Evolutionary conservation across 208 protist species (phyloP).

Genomic region (Wallacemonas sp.): DNA sequence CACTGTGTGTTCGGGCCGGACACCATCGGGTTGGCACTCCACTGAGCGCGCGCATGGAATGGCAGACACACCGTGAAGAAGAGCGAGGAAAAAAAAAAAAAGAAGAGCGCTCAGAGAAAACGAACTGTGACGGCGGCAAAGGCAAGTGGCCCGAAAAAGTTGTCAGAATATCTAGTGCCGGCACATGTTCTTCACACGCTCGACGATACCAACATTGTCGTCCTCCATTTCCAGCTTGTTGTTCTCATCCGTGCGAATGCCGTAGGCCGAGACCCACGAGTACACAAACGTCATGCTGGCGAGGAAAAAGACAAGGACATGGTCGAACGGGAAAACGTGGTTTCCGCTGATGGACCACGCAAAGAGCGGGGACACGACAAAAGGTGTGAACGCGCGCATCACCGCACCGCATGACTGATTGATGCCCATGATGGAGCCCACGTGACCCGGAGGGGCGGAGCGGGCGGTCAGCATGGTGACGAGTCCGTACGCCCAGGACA

Average conservation of each 20-base stretch:
- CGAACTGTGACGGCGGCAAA: too few species aligned
- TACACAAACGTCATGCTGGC: constrained; percentile 22
- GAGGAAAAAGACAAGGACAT: constrained; percentile 54
- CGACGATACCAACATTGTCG: constrained; percentile 7
- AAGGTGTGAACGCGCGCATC: constrained; percentile 41
- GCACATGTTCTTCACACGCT: constrained; percentile 8
- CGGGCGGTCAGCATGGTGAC: constrained; percentile 56
- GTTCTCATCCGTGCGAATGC: constrained; percentile 29
- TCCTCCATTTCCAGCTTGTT: constrained; percentile 23
- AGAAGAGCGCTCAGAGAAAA: too few species aligned
- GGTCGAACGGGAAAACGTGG: constrained; percentile 55
- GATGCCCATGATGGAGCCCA: constrained; percentile 65
- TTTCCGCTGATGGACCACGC: constrained; percentile 48
- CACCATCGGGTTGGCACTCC: too few species aligned
- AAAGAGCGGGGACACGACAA: constrained; percentile 57
- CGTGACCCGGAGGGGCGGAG: constrained; percentile 43
- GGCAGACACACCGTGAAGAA: neutral
- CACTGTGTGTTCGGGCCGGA: too few species aligned
- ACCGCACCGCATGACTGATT: constrained; percentile 51
- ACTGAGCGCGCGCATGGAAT: neutral
- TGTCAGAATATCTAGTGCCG: too few species aligned
- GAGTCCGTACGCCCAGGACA: constrained; percentile 57
- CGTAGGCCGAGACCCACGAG: constrained; percentile 17
- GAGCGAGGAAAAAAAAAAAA: neutral
- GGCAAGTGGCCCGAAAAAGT: too few species aligned